Base-by-base conservation (phyloP, 2,329 filamentous ascomycete genomes). In the Xylariaceae sp. region DNA sequence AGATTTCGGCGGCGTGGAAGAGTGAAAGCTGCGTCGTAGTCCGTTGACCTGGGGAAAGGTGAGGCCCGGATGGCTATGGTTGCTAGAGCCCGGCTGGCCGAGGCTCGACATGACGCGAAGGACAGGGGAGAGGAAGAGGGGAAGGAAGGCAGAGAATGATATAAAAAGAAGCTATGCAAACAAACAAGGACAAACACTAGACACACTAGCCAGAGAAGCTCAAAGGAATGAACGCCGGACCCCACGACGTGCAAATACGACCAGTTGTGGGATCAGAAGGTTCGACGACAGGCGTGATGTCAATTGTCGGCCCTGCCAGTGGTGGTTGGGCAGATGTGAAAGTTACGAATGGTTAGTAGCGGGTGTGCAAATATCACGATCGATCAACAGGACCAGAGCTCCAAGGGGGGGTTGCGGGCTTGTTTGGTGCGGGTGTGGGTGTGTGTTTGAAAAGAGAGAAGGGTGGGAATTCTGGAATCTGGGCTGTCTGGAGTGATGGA, bases 1-100 rank as follows among this genome's bases (percentile, higher is more conserved):
- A 60, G 82, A 79, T 69, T 85, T 84, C 69, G 79, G 83, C 63
- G 78, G 76, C 65, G 80, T 79, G 63, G 77, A 79, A 57, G 79
- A 74, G 66, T 82, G 80, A 31, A 77, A 74, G 53, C 68, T 73
- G 54, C 82, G 81, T 71, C 82, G 75, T 58, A 83, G 65, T 69
- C 73, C 71, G 66, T 71, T 74, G 67, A 79, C 76, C 73, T 81
- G 79, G 52, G 80, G 75, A 63, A 83, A 85, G 66, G 75, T 75
- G 65, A 85, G 76, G 71, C 80, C 80, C 58, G 79, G 74, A 72
- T 84, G 82, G 70, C 76, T 73, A 67, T 82, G 69, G 62, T 68
- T 67, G 58, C 56, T 84, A 57, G 80, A 74, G 68, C 79, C 79
- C 60, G 77, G 69, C 64, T 78, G 78, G 65, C 79, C 78, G 71